These are phyloP conservation scores for Aspergillus arachidicola DNA, from an alignment of 2,329 filamentous ascomycete genomes.

Conservation along the genomic window DNA sequence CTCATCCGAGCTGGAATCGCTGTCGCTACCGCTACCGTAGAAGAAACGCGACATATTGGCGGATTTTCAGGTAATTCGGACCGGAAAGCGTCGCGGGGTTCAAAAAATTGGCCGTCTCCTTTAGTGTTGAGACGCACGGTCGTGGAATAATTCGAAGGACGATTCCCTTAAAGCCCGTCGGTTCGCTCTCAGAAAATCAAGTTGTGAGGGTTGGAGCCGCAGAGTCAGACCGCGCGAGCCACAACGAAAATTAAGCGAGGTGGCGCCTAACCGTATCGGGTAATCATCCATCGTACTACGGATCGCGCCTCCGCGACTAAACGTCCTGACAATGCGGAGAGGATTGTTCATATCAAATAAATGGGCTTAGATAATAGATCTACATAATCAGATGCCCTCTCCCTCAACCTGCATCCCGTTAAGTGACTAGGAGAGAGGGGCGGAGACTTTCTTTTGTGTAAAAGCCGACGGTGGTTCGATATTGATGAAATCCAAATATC, in stretches of 20 bases:
- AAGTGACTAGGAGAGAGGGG: neutral
- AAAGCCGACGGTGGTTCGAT: neutral
- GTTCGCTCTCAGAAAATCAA: conserved; percentile 25
- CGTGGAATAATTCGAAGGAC: conserved; percentile 5
- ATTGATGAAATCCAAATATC: conserved; percentile 17
- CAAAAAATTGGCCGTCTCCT: conserved; percentile 28
- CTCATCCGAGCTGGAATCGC: conserved; percentile 92
- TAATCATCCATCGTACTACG: conserved; percentile 17
- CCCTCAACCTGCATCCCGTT: neutral
- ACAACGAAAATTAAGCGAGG: conserved; percentile 52
- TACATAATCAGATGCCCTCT: neutral
- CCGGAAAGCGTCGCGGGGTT: conserved; percentile 24
- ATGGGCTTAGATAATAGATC: neutral
- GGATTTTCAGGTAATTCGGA: conserved; percentile 22
- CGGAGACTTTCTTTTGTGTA: neutral
- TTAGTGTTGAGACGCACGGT: conserved; percentile 19
- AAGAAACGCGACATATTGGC: conserved; percentile 94
- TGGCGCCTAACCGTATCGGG: conserved; percentile 39
- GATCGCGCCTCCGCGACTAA: conserved; percentile 8
- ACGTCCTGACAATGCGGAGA: conserved; percentile 5
- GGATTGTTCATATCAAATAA: neutral
- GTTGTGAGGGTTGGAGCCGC: conserved; percentile 32
- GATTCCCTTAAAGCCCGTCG: conserved; percentile 12
- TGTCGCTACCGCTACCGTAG: conserved; percentile 92
- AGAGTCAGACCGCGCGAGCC: conserved; percentile 34